A percentile compares a stretch with the other conserved stretches of the same genome.
phyloP scores from a whole-genome alignment of 1,139 yeast species.

The Kodamaea sp. region DNA sequence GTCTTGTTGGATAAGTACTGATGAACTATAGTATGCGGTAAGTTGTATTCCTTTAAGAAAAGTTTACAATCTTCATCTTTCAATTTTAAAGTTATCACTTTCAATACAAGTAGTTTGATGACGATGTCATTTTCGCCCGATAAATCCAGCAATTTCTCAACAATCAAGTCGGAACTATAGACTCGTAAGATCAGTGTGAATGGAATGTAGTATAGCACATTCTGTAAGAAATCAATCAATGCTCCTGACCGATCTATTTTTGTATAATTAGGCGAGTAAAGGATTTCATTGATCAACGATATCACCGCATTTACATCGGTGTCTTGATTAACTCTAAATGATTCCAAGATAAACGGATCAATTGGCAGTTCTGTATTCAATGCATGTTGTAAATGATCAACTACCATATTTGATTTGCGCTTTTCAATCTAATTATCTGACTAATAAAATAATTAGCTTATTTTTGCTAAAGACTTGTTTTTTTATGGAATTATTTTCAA shows the following conservation, averaged over 20 bases:
- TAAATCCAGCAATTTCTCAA: constrained; percentile 10
- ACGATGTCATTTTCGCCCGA: constrained; percentile 3
- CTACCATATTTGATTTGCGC: neutral
- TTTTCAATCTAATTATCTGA: no score
- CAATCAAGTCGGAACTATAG: constrained; percentile 23
- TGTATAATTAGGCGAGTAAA: constrained; percentile 11
- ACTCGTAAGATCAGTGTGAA: constrained; percentile 18
- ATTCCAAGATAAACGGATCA: neutral
- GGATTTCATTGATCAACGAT: constrained; percentile 2
- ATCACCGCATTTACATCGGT: neutral
- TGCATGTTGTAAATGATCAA: neutral
- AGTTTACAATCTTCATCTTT: constrained; percentile 15
- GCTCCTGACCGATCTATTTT: constrained; percentile 21
- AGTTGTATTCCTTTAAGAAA: constrained; percentile 14
- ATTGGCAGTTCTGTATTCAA: neutral
- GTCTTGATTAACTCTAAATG: neutral
- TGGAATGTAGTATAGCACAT: constrained; percentile 18
- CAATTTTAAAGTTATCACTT: constrained; percentile 18
- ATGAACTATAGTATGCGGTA: constrained; percentile 8
- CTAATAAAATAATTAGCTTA: no score
- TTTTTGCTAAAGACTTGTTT: no score
- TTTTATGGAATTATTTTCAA: no score
- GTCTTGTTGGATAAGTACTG: constrained; percentile 10
- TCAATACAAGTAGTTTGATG: constrained; percentile 18
- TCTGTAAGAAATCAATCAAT: constrained; percentile 21